phyloP scores from a whole-genome alignment of 73 alveolate genomes.

The Paramecium bursaria region DNA sequence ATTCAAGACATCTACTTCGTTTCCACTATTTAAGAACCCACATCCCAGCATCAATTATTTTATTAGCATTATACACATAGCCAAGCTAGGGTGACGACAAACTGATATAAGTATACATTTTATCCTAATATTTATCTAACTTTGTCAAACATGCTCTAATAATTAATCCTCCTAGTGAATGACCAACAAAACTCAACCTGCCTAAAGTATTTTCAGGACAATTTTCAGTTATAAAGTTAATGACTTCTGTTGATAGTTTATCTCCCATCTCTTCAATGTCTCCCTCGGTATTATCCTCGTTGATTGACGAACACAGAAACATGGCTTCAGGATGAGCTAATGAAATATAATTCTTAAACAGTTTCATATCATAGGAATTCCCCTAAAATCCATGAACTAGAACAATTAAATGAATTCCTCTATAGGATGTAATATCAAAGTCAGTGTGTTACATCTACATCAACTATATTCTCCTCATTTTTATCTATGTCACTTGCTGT shows the following conservation, averaged over 20 bases:
- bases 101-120: slow-evolving; percentile 90
- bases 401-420: slow-evolving; percentile 94
- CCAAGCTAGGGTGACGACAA: slow-evolving; percentile 97
- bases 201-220: slow-evolving; percentile 89
- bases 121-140: slow-evolving; percentile 88
- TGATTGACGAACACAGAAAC: slow-evolving; percentile 91
- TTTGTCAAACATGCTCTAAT: slow-evolving; percentile 92
- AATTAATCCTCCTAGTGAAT: slow-evolving; percentile 75
- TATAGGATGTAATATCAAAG: slow-evolving; percentile 72
- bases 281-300: slow-evolving; percentile 95
- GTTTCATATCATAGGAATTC: slow-evolving; percentile 95
- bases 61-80: slow-evolving; percentile 87
- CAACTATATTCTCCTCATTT: slow-evolving; percentile 74
- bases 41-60: slow-evolving; percentile 96
- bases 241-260: slow-evolving; percentile 89
- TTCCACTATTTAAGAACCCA: slow-evolving; percentile 96
- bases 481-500: slow-evolving; percentile 75
- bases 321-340: slow-evolving; percentile 93
- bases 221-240: slow-evolving; percentile 86
- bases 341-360: slow-evolving; percentile 91
- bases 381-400: slow-evolving; percentile 99
- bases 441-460: slow-evolving; percentile 61
- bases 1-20: slow-evolving; percentile 85
- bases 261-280: slow-evolving; percentile 97
- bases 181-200: slow-evolving; percentile 91